Percentiles rank a stretch among this genome's conserved stretches.
Conservation (phyloP, 331 rosid genomes). For the Ulmus americana region DNA sequence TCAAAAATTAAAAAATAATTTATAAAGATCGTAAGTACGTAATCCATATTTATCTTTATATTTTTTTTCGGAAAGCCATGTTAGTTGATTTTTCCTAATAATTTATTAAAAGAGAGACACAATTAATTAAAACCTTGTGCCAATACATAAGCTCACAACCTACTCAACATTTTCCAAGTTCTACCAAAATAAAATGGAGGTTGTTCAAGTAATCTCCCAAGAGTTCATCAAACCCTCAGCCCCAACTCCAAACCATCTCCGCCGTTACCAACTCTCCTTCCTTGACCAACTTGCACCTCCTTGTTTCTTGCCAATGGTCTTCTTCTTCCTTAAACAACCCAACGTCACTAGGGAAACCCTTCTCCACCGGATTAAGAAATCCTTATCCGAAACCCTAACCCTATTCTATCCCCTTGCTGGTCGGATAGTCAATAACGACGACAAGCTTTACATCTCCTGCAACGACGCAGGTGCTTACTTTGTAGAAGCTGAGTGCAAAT, state of each 20-base stretch:
- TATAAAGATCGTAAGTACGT: too few relatives aligned
- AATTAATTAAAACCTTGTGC: too few relatives aligned
- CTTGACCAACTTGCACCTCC: conserved; percentile 14
- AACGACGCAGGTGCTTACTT: conserved; percentile 10
- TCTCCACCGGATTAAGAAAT: not conserved
- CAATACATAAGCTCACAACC: too few relatives aligned
- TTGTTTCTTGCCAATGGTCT: not conserved
- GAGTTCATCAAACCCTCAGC: conserved; percentile 22
- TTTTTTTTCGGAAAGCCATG: too few relatives aligned
- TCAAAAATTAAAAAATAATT: too few relatives aligned
- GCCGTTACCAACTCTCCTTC: conserved; percentile 20
- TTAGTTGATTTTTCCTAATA: too few relatives aligned
- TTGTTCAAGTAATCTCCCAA: conserved; percentile 16
- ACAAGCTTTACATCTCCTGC: not conserved
- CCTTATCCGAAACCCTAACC: conserved; percentile 9
- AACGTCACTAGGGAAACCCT: not conserved
- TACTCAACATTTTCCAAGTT: too few relatives aligned
- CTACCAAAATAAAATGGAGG: not conserved
- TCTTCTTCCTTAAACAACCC: not conserved
- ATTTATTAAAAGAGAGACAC: too few relatives aligned
- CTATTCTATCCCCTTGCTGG: conserved; percentile 13
- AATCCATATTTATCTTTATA: too few relatives aligned
- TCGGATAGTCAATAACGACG: not conserved
- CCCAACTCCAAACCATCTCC: conserved; percentile 13
- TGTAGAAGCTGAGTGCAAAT: conserved; percentile 3